A percentile compares a stretch with the other conserved stretches of the same genome.
Evolutionary conservation across 2,329 filamentous ascomycete genomes (phyloP).

Genomic region (Cladophialophora carrionii): DNA sequence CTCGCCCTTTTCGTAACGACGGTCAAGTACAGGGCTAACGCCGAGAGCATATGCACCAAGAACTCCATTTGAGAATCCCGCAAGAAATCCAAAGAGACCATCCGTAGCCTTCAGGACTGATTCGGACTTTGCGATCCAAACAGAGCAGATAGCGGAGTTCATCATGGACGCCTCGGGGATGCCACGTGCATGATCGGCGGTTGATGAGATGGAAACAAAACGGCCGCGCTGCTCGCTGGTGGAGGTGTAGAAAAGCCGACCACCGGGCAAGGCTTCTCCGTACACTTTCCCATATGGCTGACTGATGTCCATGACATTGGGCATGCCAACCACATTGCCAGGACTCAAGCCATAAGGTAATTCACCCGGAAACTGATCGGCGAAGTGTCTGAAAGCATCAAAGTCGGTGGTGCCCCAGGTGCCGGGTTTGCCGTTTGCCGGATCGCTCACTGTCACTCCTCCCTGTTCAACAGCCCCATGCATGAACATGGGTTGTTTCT

Average conservation of each 20-base stretch:
- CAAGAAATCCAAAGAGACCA: slow-evolving; percentile 78
- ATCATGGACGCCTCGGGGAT: slow-evolving; percentile 75
- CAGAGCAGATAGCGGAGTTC: slow-evolving; percentile 71
- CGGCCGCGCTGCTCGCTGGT: slow-evolving; percentile 74
- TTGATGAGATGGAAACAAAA: slow-evolving; percentile 68
- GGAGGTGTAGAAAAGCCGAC: slow-evolving; percentile 76
- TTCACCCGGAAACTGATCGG: slow-evolving; percentile 74
- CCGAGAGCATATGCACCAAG: slow-evolving; percentile 81
- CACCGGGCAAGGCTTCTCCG: slow-evolving; percentile 84
- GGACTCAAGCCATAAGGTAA: slow-evolving; percentile 76
- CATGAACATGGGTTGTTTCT: slow-evolving; percentile 75
- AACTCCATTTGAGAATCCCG: slow-evolving; percentile 80
- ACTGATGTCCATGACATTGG: slow-evolving; percentile 90
- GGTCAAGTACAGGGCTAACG: slow-evolving; percentile 60
- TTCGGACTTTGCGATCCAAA: slow-evolving; percentile 88
- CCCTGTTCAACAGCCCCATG: slow-evolving; percentile 82
- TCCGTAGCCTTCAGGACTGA: slow-evolving; percentile 72
- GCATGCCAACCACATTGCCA: slow-evolving; percentile 72
- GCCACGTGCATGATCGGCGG: slow-evolving; percentile 62
- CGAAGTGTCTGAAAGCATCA: slow-evolving; percentile 74
- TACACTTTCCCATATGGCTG: slow-evolving; percentile 80
- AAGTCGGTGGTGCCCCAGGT: slow-evolving; percentile 80
- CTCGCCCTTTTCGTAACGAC: slow-evolving; percentile 71
- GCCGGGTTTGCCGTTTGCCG: slow-evolving; percentile 72
- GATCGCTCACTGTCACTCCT: slow-evolving; percentile 79